A percentile compares a stretch with the other conserved stretches of the same genome.
Conservation (phyloP, 768 basidiomycete species). For the Tricholoma terreum region DNA sequence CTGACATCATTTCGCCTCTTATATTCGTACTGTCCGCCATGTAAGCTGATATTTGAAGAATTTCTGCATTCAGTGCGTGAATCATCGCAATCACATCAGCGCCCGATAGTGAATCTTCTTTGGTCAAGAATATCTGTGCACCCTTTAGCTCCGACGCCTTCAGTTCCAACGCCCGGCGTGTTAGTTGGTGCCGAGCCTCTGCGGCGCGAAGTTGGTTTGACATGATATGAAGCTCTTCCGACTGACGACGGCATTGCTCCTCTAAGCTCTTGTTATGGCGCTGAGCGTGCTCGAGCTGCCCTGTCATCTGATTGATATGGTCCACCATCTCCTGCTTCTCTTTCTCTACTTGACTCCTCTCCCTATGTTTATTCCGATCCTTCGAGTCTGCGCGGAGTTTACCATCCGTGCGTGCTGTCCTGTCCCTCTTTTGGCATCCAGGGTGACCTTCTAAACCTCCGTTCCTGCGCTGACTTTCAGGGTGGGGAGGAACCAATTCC, state of each 20-base stretch:
- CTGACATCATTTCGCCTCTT: conserved; percentile 15
- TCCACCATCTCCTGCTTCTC: background rate
- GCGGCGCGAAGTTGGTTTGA: conserved; percentile 3
- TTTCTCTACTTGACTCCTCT: background rate
- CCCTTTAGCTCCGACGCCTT: conserved; percentile 48
- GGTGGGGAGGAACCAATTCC: too few species aligned
- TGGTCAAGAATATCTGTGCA: conserved; percentile 47
- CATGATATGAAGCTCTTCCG: conserved; percentile 2
- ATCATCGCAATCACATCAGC: conserved; percentile 46
- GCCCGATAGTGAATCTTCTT: conserved; percentile 43
- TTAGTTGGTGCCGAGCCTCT: conserved; percentile 11
- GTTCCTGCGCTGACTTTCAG: too few species aligned
- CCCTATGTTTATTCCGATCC: too few species aligned
- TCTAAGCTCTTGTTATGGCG: background rate
- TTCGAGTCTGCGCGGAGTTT: too few species aligned
- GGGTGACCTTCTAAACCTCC: too few species aligned
- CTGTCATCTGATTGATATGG: background rate
- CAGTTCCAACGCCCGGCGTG: conserved; percentile 31
- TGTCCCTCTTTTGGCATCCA: too few species aligned
- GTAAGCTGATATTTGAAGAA: conserved; percentile 47
- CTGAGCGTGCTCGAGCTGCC: background rate
- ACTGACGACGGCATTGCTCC: background rate
- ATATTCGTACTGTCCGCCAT: conserved; percentile 40
- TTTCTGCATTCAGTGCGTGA: conserved; percentile 46
- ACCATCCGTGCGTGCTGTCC: too few species aligned